Conservation (phyloP, 2,329 filamentous ascomycete species). For the Sporothrix protearum region DNA sequence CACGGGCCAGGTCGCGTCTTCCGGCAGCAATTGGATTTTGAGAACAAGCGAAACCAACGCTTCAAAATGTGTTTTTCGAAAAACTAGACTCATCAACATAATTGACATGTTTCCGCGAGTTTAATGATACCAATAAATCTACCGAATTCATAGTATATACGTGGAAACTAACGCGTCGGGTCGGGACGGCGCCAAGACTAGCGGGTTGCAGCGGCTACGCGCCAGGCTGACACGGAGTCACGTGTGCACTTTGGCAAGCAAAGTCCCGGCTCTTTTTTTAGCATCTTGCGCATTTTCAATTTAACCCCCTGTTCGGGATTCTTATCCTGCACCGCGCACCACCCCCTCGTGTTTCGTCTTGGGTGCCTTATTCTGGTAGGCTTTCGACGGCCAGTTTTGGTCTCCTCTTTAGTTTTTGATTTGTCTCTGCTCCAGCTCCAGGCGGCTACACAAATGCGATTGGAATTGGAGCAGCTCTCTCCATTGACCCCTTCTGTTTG, state of each 20-base stretch:
- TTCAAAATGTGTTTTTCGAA: neutral
- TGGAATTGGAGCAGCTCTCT: neutral
- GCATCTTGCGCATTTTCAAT: neutral
- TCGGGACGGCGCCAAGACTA: constrained; percentile 16
- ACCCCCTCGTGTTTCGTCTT: constrained; percentile 12
- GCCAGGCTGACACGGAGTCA: constrained; percentile 28
- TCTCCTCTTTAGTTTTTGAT: neutral
- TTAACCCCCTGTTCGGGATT: constrained; percentile 1
- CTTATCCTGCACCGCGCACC: neutral
- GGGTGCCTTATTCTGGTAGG: neutral
- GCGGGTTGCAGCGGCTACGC: constrained; percentile 10
- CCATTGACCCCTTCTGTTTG: neutral
- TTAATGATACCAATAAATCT: neutral
- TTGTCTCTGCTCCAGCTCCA: constrained; percentile 7
- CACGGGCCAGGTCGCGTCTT: constrained; percentile 29
- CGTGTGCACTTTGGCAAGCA: constrained; percentile 24
- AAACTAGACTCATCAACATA: neutral
- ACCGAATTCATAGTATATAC: neutral
- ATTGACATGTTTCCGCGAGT: neutral
- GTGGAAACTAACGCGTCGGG: constrained; percentile 21
- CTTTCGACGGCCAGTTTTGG: neutral
- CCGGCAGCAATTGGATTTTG: neutral
- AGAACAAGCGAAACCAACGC: neutral
- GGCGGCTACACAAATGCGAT: constrained; percentile 5
- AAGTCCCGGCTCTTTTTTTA: constrained; percentile 14